Evolutionary conservation across 208 protist genomes (phyloP), one percentile per base, ranked within the genome.

Genomic region (Leishmania tarentolae): DNA sequence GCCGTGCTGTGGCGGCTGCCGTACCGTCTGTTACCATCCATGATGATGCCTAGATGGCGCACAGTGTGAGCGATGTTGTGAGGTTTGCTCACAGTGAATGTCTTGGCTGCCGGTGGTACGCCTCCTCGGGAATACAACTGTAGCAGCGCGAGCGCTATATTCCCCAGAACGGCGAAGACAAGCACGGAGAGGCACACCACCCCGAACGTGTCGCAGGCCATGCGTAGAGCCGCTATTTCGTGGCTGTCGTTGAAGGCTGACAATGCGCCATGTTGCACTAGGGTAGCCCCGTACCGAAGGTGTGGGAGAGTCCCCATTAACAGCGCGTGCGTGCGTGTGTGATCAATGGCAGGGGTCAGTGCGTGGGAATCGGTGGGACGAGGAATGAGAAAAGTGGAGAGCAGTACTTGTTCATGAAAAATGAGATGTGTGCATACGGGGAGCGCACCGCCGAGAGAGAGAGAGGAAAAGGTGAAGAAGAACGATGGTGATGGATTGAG

Each of bases 1-100:
- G 61, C 35, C 1, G 37, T 59, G 57, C 78, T 77, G 35, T 82
- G 78, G 21, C 73, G 28, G 56, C 71, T 75, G 9, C 93, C 94
- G 76, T 94, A 98, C 2, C 95, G 83, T 19, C 95, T 81, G 72
- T 98, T 98, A 44, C 95, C 95, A 74, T 98, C 95, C 95, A 98
- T 98, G 65, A 98, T 96, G 76, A 98, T 92, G 44, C 90, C 95
- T 17, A 98, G 86, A 69, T 98, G 95, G 0, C 83, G 85, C 28
- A 98, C 90, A n/a, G 86, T 72, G 69, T 92, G 89, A 21, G 70
- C 44, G 13, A 75, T 13, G 21, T 50, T 50, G 17, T 72, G 69
- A 0, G 53, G 59, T 37, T 79, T 80, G 31, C n/a, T 31, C 24
- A 74, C 40, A 0, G n/a, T 70, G 46, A 15, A n/a, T 7, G 2